Base-by-base conservation (phyloP, 139 green algal genomes). In the Micractinium sp. region DNA sequence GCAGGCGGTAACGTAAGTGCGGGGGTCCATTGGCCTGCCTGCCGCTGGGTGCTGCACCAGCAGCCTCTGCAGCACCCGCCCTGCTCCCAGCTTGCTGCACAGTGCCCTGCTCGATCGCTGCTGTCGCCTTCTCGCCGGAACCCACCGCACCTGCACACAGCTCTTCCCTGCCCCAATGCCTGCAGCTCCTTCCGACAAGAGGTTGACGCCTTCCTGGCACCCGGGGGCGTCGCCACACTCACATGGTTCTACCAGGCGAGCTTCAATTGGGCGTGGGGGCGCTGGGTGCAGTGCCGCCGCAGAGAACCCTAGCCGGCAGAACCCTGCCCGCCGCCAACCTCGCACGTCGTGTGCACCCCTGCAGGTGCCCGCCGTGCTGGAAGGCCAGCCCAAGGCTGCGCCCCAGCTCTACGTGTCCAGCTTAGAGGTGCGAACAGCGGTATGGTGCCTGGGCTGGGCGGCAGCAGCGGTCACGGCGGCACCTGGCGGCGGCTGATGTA, bases 221-320 rank as follows among this genome's bases (percentile, higher is more conserved):
- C 91, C 13, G 83, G 87, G 15, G 95, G 94, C 7, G 89, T 91
- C 15, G 67, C 85, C 2, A 91, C 93, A 13, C 87, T 97, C 25
- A 85, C 92, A 16, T 97, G 94, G 87, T 92, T 94, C 12, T 94
- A 95, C 67, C 94, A 97, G 90, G 93, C 92, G 85, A 81, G 87
- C 20, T 31, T 12, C 71, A 78, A 23, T 20, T 87, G 80, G 39
- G 56, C 31, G 22, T 47, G 60, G 38, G 15, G 16, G 53, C 23
- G 33, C 33, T 56, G 47, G 47, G 47, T 56, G 47, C 47, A 56
- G 47, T 38, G 29, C 39, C 38, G 67, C 67, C 25, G 25, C 12
- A 31, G 22, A 19, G 14, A 29, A 29, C 74, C 36, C 75, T 47
- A 81, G 12, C 19, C 75, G 20, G 36, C 75, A 18, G 75, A 36